Evolutionary conservation across 2,329 filamentous ascomycete species (phyloP).

Genomic region (Aureobasidium pullulans): DNA sequence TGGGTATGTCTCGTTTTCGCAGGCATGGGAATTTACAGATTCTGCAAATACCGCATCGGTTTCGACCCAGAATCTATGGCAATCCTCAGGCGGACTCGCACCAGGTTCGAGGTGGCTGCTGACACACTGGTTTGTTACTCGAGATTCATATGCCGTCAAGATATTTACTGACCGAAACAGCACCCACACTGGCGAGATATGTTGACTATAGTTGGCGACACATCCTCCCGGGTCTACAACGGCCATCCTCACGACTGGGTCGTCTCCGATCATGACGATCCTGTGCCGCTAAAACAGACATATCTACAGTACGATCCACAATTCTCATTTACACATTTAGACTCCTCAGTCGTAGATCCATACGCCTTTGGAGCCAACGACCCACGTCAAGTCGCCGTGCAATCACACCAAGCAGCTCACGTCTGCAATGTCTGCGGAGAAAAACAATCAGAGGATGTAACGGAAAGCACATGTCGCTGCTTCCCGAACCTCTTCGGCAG

Average conservation of each 20-base stretch:
- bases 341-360: slow-evolving; percentile 44
- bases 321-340: slow-evolving; percentile 43
- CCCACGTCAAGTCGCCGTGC: slow-evolving; percentile 33
- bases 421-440: slow-evolving; percentile 41
- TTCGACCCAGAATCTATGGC: slow-evolving; percentile 46
- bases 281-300: slow-evolving; percentile 39
- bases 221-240: slow-evolving; percentile 33
- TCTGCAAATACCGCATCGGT: slow-evolving; percentile 53
- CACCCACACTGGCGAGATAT: slow-evolving; percentile 47
- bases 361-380: slow-evolving; percentile 43
- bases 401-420: slow-evolving; percentile 17
- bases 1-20: slow-evolving; percentile 51
- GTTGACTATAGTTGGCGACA: slow-evolving; percentile 39
- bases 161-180: not conserved
- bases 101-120: slow-evolving; percentile 46
- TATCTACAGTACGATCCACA: slow-evolving; percentile 41
- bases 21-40: slow-evolving; percentile 51
- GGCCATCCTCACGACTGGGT: slow-evolving; percentile 50
- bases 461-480: slow-evolving; percentile 45
- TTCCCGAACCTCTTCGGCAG: slow-evolving; percentile 48
- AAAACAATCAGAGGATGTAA: slow-evolving; percentile 44
- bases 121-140: slow-evolving; percentile 34
- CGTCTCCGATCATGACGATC: slow-evolving; percentile 38
- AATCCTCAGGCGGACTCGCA: slow-evolving; percentile 37
- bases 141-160: not conserved